Base-by-base conservation (phyloP, 768 basidiomycete species). In the Phlegmacium glaucopus region DNA sequence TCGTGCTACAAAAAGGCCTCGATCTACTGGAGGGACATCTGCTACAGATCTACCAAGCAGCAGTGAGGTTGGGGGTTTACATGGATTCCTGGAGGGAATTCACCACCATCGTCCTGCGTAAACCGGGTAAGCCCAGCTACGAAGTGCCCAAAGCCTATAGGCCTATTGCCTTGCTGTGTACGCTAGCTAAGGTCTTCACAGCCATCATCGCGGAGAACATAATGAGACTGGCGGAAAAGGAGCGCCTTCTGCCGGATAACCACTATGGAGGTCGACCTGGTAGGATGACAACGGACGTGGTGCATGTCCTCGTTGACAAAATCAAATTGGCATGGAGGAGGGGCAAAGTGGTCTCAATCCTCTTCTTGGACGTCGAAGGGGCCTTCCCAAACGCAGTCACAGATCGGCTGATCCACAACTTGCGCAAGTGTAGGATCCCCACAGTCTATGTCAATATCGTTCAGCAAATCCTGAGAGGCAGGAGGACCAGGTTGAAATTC, bases 311-410 rank as follows among this genome's bases (percentile, higher is more conserved):
- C 0, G 59, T 66, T n/a, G 47, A 65, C 9, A 61, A 52, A 11
- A 56, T 75, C n/a, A 64, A 72, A 32, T 58, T 65, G 3, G 63
- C 67, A 0, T 75, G 72, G 72, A 34, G 62, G 0, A 39, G 45
- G 4, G 42, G 52, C 0, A 59, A 66, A 16, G 71, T 73, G 0
- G 68, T 54, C 0, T 59, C 60, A 1, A 54, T 59, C 0, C 62
- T 72, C 0, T 73, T 68, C 52, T 59, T 73, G 1, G 72, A 76
- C 48, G 65, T 76, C 0, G 57, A 72, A 51, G 72, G 63, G 0
- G 71, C 73, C 1, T 76, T 73, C 47, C 72, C 68, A 0, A 72
- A 64, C 43, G 63, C 61, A 0, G 61, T 62, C 8, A 57, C 50
- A 0, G 59, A 60, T 2, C 29, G 50, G 0, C 60, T 72, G 0